A percentile compares a stretch with the other conserved stretches of the same genome.
Conservation (phyloP, 192 early-diverging fungal species). For the Funneliformis mosseae region DNA sequence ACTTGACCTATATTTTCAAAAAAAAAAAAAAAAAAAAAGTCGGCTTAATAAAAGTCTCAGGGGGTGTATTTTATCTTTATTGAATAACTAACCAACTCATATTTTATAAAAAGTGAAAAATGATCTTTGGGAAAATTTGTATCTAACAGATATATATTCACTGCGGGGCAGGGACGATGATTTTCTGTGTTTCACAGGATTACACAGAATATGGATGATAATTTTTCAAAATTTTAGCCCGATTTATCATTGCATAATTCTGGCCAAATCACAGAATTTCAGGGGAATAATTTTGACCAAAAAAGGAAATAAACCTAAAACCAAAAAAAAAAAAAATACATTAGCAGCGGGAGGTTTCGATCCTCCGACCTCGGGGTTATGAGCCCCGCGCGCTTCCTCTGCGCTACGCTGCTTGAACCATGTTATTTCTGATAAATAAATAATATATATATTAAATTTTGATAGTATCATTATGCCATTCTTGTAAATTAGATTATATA, state of each 20-base stretch:
- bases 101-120: neutral
- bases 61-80: neutral
- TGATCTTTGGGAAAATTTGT: no score
- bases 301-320: conserved; percentile 6
- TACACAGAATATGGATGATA: no score
- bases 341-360: conserved; percentile 77
- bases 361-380: conserved; percentile 86
- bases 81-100: conserved; percentile 14
- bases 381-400: conserved; percentile 87
- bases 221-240: no score
- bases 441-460: neutral
- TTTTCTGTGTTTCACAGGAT: no score
- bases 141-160: no score
- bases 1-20: conserved; percentile 56
- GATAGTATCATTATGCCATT: neutral
- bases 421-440: neutral
- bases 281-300: no score
- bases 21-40: conserved; percentile 7
- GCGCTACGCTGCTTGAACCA: conserved; percentile 67
- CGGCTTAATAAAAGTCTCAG: neutral
- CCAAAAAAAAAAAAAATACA: conserved; percentile 28
- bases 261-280: no score
- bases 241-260: no score
- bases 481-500: neutral
- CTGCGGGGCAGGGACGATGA: no score